Evolutionary conservation across 2,329 filamentous ascomycete genomes (phyloP), one percentile per base, ranked within the genome.

Genomic region (Pseudocercospora fijiensis): DNA sequence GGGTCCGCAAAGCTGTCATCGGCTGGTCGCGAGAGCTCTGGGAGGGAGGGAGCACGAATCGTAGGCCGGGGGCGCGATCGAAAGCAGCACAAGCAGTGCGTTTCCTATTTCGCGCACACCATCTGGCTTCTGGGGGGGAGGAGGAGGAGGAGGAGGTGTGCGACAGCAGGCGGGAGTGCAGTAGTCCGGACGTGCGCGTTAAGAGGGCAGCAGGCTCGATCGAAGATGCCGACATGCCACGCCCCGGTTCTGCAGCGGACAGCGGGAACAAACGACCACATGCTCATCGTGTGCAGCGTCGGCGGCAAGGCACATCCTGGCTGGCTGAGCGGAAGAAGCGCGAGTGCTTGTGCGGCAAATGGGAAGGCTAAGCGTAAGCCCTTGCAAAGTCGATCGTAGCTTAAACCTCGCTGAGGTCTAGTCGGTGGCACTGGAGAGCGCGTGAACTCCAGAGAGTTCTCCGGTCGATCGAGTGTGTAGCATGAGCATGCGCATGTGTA

Each of bases 141-240:
- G n/a, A n/a, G n/a, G n/a, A n/a, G n/a, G n/a, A n/a, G n/a, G 49
- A 28, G 49, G 49, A 52, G 49, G 49, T 52, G 49, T 52, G 49
- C 49, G 10, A 52, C 20, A 52, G 24, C 49, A 52, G 49, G 20
- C 20, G 16, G 49, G 24, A 52, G 24, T 52, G 49, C 49, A 52
- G 49, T 24, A 24, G 49, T n/a, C 9, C 20, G 22, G 43, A 6
- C 18, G n/a, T 24, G 43, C 43, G n/a, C 4, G 43, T 45, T 22
- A 22, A 45, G 18, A 45, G 6, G 43, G n/a, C 43, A 45, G 43
- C 43, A 47, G 20, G 18, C 18, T n/a, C 20, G 49, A 22, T n/a
- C n/a, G n/a, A n/a, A n/a, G n/a, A n/a, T 52, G 49, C 49, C 49
- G 49, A 26, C 49, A 52, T 52, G n/a, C n/a, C n/a, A n/a, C n/a